These are phyloP conservation scores for Saccharum spontaneum DNA, from an alignment of 176 grass and related monocot species.

Conservation along the genomic window DNA sequence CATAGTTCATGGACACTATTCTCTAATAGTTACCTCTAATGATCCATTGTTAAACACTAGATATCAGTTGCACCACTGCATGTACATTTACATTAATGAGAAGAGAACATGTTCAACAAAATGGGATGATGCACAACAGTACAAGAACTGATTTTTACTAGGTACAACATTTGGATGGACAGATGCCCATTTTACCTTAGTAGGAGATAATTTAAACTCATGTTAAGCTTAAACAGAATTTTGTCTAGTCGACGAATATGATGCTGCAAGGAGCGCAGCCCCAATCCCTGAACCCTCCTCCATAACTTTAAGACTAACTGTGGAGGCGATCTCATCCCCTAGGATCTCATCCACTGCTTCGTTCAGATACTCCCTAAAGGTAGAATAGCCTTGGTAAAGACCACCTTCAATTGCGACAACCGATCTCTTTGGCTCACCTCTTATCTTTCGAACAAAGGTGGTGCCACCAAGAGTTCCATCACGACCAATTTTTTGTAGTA, in stretches of 20 bases:
- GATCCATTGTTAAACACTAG: neutral
- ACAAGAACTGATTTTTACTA: conserved; percentile 26
- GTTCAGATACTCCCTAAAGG: conserved; percentile 72
- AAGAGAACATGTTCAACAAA: neutral
- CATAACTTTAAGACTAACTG: conserved; percentile 51
- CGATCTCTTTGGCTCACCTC: conserved; percentile 39
- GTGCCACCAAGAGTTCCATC: conserved; percentile 59
- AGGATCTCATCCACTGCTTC: conserved; percentile 82
- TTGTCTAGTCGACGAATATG: conserved; percentile 52
- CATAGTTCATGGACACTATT: neutral
- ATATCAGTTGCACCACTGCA: neutral
- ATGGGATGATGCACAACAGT: neutral
- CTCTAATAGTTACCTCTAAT: neutral
- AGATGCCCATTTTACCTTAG: conserved; percentile 47
- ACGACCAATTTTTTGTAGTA: conserved; percentile 74
- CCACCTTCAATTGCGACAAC: conserved; percentile 74
- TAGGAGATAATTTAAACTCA: conserved; percentile 21
- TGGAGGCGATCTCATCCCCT: conserved; percentile 63
- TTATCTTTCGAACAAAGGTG: conserved; percentile 31
- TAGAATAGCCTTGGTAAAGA: conserved; percentile 60
- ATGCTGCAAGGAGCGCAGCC: conserved; percentile 69
- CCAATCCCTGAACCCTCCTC: conserved; percentile 79
- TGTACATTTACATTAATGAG: neutral
- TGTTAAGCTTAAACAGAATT: conserved; percentile 35
- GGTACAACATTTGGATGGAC: conserved; percentile 44